These are phyloP conservation scores for Suaeda aralocaspica DNA, from an alignment of 148 eudicot species.

Conservation along the genomic window DNA sequence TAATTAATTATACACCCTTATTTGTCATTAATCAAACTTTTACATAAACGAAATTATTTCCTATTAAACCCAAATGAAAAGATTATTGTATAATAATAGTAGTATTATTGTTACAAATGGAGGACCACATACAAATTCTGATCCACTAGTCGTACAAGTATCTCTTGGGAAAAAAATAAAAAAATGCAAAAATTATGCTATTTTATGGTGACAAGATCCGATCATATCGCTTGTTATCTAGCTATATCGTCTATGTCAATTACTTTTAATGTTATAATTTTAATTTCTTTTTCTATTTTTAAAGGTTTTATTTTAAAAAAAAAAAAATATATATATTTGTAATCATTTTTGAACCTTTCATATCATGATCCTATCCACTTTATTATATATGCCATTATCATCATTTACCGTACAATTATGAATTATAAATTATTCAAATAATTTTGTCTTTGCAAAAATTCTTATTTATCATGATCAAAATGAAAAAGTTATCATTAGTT, in stretches of 20 bases:
- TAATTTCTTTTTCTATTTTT: neutral
- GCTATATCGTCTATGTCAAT: conserved; percentile 1
- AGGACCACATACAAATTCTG: conserved; percentile 27
- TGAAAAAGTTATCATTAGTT: too few species aligned
- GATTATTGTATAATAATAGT: too few species aligned
- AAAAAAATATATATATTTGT: too few species aligned
- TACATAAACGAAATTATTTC: neutral
- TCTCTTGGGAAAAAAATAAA: neutral
- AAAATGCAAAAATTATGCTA: conserved; percentile 13
- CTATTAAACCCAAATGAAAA: too few species aligned
- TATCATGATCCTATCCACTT: conserved; percentile 6
- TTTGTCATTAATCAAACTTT: neutral
- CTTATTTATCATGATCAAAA: too few species aligned
- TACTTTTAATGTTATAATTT: neutral
- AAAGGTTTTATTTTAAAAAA: too few species aligned
- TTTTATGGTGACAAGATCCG: conserved; percentile 32
- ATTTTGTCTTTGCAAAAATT: too few species aligned
- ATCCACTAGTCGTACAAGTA: conserved; percentile 2
- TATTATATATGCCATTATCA: neutral
- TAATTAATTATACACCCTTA: too few species aligned
- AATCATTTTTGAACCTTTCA: conserved; percentile 2
- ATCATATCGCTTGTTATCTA: conserved; percentile 19
- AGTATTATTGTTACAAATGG: conserved; percentile 3
- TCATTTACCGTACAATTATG: conserved; percentile 2
- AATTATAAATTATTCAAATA: too few species aligned